phyloP scores from a whole-genome alignment of 495 filamentous ascomycete genomes.

The Tricharina praecox region DNA sequence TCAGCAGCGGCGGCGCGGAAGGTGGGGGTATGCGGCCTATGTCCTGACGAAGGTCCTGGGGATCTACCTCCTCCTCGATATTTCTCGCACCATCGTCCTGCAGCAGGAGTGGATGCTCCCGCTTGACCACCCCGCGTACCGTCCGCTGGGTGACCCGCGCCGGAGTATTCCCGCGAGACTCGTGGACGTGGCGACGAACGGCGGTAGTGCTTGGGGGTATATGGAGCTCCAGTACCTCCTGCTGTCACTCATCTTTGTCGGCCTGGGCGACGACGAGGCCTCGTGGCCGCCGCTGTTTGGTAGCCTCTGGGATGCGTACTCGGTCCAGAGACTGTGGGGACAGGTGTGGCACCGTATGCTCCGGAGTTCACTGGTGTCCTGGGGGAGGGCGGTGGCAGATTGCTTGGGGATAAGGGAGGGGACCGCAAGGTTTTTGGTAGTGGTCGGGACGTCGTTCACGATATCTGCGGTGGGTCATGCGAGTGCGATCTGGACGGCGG shows the following conservation, averaged over 20 bases:
- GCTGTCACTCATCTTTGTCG: not conserved
- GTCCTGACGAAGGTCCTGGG: not conserved
- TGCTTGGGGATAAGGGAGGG: not conserved
- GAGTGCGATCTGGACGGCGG: not conserved
- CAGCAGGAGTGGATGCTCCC: not conserved
- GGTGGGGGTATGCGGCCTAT: not conserved
- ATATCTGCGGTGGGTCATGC: not conserved
- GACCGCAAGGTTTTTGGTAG: not conserved
- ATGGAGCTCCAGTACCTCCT: constrained; percentile 1
- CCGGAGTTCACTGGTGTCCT: not conserved
- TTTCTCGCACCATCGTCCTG: not conserved
- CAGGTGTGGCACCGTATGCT: constrained; percentile 1
- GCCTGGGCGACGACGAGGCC: not conserved
- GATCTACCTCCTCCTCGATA: not conserved
- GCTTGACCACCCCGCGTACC: not conserved
- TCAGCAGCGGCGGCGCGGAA: not conserved
- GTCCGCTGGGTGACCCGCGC: not conserved
- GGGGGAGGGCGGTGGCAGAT: not conserved
- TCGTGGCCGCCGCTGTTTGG: constrained; percentile 3
- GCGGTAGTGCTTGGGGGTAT: not conserved
- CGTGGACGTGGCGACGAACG: not conserved
- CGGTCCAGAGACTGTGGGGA: not conserved
- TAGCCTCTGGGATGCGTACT: not conserved
- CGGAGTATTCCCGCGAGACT: not conserved
- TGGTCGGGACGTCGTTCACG: not conserved